Conservation (phyloP, 2,329 filamentous ascomycete genomes). For the Epichloe sibirici region DNA sequence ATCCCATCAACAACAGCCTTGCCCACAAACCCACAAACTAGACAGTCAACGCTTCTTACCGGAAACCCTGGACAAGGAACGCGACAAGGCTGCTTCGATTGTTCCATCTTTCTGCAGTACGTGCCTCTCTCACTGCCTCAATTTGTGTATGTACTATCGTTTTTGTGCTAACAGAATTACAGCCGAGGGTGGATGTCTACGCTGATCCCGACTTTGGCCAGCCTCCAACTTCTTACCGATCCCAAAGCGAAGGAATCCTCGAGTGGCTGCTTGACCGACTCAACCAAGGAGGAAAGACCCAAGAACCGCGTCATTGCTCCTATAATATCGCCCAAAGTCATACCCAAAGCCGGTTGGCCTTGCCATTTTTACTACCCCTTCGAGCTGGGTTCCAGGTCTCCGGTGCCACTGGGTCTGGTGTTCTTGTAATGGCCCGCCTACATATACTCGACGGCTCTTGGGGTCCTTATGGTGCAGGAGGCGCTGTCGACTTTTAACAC, state of each 20-base stretch:
- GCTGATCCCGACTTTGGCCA: slow-evolving; percentile 22
- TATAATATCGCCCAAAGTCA: slow-evolving; percentile 42
- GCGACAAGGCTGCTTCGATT: slow-evolving; percentile 80
- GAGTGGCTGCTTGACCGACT: slow-evolving; percentile 16
- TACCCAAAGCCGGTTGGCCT: slow-evolving; percentile 52
- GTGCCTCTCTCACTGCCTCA: slow-evolving; percentile 14
- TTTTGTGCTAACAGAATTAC: neutral
- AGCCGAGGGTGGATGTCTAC: slow-evolving; percentile 39
- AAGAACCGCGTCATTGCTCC: slow-evolving; percentile 39
- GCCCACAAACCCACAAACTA: slow-evolving; percentile 71
- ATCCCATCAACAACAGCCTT: slow-evolving; percentile 74
- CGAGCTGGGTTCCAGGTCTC: slow-evolving; percentile 54
- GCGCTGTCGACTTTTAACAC: slow-evolving; percentile 49
- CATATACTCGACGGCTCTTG: slow-evolving; percentile 48
- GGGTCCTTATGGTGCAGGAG: slow-evolving; percentile 63
- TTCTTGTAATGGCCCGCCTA: slow-evolving; percentile 44
- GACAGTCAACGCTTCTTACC: slow-evolving; percentile 81
- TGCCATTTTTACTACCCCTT: slow-evolving; percentile 59
- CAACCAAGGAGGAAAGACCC: slow-evolving; percentile 24
- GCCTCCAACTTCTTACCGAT: slow-evolving; percentile 18
- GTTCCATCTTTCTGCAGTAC: slow-evolving; percentile 74
- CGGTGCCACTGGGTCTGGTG: slow-evolving; percentile 56
- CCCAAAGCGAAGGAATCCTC: slow-evolving; percentile 17
- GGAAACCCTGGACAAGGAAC: slow-evolving; percentile 74
- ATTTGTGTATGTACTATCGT: neutral